Evolutionary conservation across 2,329 filamentous ascomycete species (phyloP), one percentile per base, ranked within the genome.

Genomic region (Ophiocordyceps polyrhachis-furcata): DNA sequence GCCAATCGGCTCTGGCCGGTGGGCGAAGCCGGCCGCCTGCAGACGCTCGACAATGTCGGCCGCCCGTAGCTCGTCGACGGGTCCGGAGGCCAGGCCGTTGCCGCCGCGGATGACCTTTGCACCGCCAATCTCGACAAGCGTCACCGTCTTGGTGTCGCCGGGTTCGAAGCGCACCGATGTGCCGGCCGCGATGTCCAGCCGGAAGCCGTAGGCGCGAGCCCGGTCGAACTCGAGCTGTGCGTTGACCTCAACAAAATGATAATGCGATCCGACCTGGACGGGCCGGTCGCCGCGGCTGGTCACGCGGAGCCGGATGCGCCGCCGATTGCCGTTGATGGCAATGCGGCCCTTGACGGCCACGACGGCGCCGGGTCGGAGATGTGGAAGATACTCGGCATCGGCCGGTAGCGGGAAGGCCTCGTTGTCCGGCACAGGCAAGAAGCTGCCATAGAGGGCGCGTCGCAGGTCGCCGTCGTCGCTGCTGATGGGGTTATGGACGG

Each of bases 221-320:
- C 89, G 83, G 62, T 96, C 89, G 59, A 96, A 96, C 49, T 83
- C 76, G 43, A 96, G 72, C 59, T 84, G 76, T 0, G 87, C 84
- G 62, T 96, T 96, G n/a, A 79, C 82, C 66, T 96, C 89, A 56
- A 93, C 77, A 59, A 96, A 93, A 63, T 95, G 89, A 61, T 94
- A 96, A 63, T 96, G 89, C 29, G 86, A 93, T 29, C 89, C 89
- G 48, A 88, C 82, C 69, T 95, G 88, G 48, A 95, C 82, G 1
- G 89, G 89, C 29, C 89, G 70, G 61, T 96, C 89, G 7, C 89
- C 89, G 54, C 74, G 83, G 61, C 84, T 94, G 50, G 80, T 87
- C 38, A 96, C 84, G 56, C 70, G 77, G 37, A 96, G 65, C 48
- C 65, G 71, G 50, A 88, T 79, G 48, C 88, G 73, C 62, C 74